Evolutionary conservation across 1,139 yeast species (phyloP).

Genomic region (Kurtzmaniella quercitrusa): DNA sequence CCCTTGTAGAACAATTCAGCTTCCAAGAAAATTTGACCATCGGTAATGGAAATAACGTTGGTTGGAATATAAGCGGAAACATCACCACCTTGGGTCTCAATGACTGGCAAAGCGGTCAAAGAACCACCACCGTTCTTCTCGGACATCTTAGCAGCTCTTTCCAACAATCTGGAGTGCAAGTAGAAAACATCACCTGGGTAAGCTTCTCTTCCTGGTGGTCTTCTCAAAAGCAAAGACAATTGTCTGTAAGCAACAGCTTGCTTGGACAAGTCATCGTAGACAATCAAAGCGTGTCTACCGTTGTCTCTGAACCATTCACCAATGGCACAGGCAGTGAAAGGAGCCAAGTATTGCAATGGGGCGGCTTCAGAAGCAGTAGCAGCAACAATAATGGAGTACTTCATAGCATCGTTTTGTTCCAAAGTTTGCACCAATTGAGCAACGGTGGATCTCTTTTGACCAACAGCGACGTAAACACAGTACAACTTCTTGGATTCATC

Average conservation of each 20-base stretch:
- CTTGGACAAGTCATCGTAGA: slow-evolving; percentile 97
- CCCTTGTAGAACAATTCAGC: slow-evolving; percentile 99
- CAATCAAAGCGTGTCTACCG: slow-evolving; percentile 95
- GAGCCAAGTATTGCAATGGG: slow-evolving; percentile 99
- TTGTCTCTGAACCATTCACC: slow-evolving; percentile 99
- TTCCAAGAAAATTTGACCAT: slow-evolving; percentile 98
- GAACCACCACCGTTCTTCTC: slow-evolving; percentile 90
- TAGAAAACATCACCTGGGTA: slow-evolving; percentile 97
- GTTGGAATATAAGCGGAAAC: slow-evolving; percentile 97
- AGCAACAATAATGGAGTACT: slow-evolving; percentile 96
- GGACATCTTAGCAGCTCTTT: slow-evolving; percentile 97
- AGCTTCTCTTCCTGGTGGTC: slow-evolving; percentile 97
- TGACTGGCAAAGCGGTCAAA: slow-evolving; percentile 92
- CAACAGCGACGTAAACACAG: slow-evolving; percentile 99
- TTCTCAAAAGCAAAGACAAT: slow-evolving; percentile 94
- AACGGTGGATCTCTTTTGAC: slow-evolving; percentile 99
- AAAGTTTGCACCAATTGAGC: slow-evolving; percentile 99
- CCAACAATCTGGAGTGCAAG: slow-evolving; percentile 93
- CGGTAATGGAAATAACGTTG: slow-evolving; percentile 95
- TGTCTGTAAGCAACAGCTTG: slow-evolving; percentile 99
- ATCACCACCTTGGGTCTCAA: slow-evolving; percentile 99
- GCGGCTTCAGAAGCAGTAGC: slow-evolving; percentile 99
- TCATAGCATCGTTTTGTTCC: slow-evolving; percentile 97
- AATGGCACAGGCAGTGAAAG: slow-evolving; percentile 99
- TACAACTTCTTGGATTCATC: slow-evolving; percentile 97